Evolutionary conservation across 2,329 filamentous ascomycete genomes (phyloP).

Genomic region (Phialemoniopsis sp.): DNA sequence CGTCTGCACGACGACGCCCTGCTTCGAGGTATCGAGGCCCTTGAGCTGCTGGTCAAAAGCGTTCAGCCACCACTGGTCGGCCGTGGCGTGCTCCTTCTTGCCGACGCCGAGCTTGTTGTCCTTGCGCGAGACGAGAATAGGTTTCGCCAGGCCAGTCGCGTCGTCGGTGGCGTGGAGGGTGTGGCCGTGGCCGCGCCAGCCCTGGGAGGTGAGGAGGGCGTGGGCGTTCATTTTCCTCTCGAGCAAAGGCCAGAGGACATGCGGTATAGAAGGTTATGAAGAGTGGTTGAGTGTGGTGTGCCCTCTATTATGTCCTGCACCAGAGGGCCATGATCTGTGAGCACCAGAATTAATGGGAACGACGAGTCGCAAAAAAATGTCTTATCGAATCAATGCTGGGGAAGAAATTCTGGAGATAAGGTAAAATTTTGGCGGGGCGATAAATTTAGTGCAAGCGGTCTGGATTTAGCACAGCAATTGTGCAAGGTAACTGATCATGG

Average conservation of each 20-base stretch:
- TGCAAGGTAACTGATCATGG: no score
- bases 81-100: constrained; percentile 62
- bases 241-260: neutral
- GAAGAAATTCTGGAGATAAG: no score
- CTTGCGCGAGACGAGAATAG: constrained; percentile 79
- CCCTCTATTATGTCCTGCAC: neutral
- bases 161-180: constrained; percentile 75
- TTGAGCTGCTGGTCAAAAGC: constrained; percentile 90
- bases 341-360: no score
- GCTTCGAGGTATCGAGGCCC: constrained; percentile 62
- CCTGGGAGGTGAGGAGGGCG: constrained; percentile 77
- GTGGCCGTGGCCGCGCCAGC: constrained; percentile 87
- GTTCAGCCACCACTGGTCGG: constrained; percentile 95
- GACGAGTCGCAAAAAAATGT: no score
- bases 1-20: constrained; percentile 53
- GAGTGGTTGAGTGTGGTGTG: neutral
- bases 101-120: constrained; percentile 78
- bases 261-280: neutral
- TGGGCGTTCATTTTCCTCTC: constrained; percentile 69
- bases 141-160: constrained; percentile 73
- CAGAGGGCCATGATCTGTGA: no score
- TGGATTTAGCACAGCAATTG: no score
- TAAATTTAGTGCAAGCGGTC: no score
- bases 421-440: no score
- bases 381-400: no score